Evolutionary conservation across 371 early-diverging fungal genomes (phyloP), one percentile per base, ranked within the genome.

Genomic region (Coemansia sp.): DNA sequence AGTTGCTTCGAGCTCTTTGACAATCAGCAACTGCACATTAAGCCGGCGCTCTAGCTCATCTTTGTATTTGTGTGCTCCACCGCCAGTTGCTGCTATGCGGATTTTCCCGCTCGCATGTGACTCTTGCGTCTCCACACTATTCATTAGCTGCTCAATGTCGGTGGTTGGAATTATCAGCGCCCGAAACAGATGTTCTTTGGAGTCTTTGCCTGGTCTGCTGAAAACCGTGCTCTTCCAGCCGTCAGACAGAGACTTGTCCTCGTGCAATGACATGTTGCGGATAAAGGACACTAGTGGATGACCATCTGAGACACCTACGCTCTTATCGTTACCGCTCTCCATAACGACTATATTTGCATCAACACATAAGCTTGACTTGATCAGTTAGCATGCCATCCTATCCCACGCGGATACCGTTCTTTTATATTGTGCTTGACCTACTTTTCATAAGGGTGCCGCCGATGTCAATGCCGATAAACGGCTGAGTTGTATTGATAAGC

Each of bases 1-100:
- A 23, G 70, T 44, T 5, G 78, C 63, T 32, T 63, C n/a, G n/a
- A 73, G 66, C 61, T 73, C 73, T 17, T 73, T 58, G 21, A 66
- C 74, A 15, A 60, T 48, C 5, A 32, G 46, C 11, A 78, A 17
- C 13, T 58, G 53, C 9, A 64, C 53, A 21, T 49, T 21, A 8
- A 78, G 63, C 57, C 41, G 40, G 6, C 32, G 29, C 54, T 69
- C 75, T n/a, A 73, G 44, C 19, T 57, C 58, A 21, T 7, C 32
- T 28, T 52, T 60, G 48, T 58, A 39, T 39, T 61, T 62, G 15
- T 63, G 44, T 12, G 74, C 69, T 1, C 78, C 78, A 15, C 78
- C 78, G 29, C 78, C 78, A 0, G 78, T 78, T 1, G 71, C 69
- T 8, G 69, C 65, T 6, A 73, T 53, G 13, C 55, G 51, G 28